phyloP scores from a whole-genome alignment of 106 monocot genomes.

The Dendrobium officinale region DNA sequence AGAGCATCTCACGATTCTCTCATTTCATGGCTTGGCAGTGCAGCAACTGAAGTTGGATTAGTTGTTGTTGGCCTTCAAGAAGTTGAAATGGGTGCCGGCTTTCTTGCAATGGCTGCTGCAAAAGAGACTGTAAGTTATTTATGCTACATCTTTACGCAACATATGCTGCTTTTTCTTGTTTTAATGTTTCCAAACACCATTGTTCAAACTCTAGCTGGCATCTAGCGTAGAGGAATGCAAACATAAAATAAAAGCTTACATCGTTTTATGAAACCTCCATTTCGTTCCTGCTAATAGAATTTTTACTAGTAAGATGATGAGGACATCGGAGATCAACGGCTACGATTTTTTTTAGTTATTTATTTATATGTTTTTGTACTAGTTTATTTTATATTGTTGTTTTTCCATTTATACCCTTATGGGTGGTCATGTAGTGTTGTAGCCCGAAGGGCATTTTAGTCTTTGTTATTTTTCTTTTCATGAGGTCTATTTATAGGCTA shows the following conservation, averaged over 20 bases:
- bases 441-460: too few species aligned
- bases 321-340: too few species aligned
- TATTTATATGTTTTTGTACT: too few species aligned
- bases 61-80: slow-evolving; percentile 61
- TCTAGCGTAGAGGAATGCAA: too few species aligned
- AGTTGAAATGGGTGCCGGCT: slow-evolving; percentile 64
- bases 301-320: neutral
- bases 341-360: too few species aligned
- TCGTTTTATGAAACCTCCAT: neutral
- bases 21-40: slow-evolving; percentile 45
- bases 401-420: too few species aligned
- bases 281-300: neutral
- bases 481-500: too few species aligned
- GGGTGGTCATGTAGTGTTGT: too few species aligned
- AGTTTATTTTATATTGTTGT: too few species aligned
- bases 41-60: slow-evolving; percentile 38
- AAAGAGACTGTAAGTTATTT: slow-evolving; percentile 55
- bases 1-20: slow-evolving; percentile 55
- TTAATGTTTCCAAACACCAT: neutral
- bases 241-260: too few species aligned
- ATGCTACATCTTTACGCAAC: neutral
- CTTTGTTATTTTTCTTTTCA: too few species aligned
- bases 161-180: slow-evolving; percentile 1
- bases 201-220: too few species aligned
- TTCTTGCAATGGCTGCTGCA: slow-evolving; percentile 60